Evolutionary conservation across 768 basidiomycete genomes (phyloP), one percentile per base, ranked within the genome.

Genomic region (Strobilomyces echinocephalus): DNA sequence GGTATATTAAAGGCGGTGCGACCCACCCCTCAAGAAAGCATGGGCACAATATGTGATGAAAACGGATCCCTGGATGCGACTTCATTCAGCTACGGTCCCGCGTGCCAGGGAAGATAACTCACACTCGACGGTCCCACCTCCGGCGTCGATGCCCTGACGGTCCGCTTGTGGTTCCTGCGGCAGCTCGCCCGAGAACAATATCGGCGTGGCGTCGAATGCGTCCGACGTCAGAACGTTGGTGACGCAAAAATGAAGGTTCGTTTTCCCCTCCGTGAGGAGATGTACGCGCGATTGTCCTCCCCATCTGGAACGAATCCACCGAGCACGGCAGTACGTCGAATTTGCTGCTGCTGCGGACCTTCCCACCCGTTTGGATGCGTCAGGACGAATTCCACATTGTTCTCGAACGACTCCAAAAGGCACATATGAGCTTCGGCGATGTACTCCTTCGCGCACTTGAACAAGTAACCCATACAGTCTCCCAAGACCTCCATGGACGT

Each of bases 281-380:
- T 74, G 75, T 2, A 83, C 61, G 0, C 79, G 74, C 1, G 67
- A 62, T 30, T 59, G 7, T 62, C 63, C 2, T 61, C 57, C 49
- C 63, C 73, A 38, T 76, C 64, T 1, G 73, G 69, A 44, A 85
- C 67, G 9, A 85, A 70, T 7, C 79, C 78, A 1, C 79, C 83
- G 16, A 62, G 60, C 15, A 79, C 71, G 14, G 57, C 80, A 10
- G 83, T 83, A 38, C 60, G 57, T 5, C 83, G 76, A 71, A 85
- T 79, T 53, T 75, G 69, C 26, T 66, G 66, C 53, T 84, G 84
- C 58, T 84, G 83, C 1, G 63, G 63, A 5, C 80, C 79, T 54
- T 78, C 82, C 84, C 82, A 85, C 0, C 79, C 82, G 56, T 84
- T 85, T 1, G 83, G 83, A 54, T 84, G 82, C 1, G 76, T 75